Base-by-base conservation (phyloP, 2,329 filamentous ascomycete genomes). In the Teratosphaeria viscida region DNA sequence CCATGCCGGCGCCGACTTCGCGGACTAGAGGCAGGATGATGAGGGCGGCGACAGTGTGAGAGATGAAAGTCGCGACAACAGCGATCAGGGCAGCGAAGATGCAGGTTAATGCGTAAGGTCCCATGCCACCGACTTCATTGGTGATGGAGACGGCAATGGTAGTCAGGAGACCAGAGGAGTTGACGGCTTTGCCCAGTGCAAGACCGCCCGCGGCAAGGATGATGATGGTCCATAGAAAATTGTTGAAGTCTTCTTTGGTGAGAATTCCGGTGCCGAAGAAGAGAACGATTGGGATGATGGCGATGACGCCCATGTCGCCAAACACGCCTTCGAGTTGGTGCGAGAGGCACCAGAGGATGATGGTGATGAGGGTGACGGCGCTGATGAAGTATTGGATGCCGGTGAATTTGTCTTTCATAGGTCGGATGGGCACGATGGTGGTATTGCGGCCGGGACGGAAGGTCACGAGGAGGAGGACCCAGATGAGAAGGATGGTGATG, bases 181-280 rank as follows among this genome's bases (percentile, higher is more conserved):
- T 92, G 60, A 99, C 94, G 0, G 92, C 89, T 73, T 95, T 96
- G 59, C 94, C 94, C 0, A 99, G 84, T 1, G 91, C 91, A 37
- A 99, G 78, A 7, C 94, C 94, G 54, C 94, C 94, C 0, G 94
- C 92, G 0, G 94, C 94, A 23, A 99, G 86, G 69, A 99, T 97
- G 75, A 99, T 96, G 75, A 99, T 99, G 23, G 95, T 99, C 94
- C 94, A 99, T 47, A 96, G 87, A 75, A 99, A 99, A 75, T 99
- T 99, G 79, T 99, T 99, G 73, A 99, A 99, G 76, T 99, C 94
- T 75, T 97, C 94, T 76, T 97, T 99, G 55, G 92, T 97, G 35
- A 99, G 80, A 65, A 97, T 92, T 11, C 94, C 94, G 1, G 91
- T 92, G 58, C 94, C 94, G 68, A 99, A 99, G 81, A 99, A 99